These are phyloP conservation scores for Dipteronia sinensis DNA, from an alignment of 345 rosid genomes.

Conservation along the genomic window DNA sequence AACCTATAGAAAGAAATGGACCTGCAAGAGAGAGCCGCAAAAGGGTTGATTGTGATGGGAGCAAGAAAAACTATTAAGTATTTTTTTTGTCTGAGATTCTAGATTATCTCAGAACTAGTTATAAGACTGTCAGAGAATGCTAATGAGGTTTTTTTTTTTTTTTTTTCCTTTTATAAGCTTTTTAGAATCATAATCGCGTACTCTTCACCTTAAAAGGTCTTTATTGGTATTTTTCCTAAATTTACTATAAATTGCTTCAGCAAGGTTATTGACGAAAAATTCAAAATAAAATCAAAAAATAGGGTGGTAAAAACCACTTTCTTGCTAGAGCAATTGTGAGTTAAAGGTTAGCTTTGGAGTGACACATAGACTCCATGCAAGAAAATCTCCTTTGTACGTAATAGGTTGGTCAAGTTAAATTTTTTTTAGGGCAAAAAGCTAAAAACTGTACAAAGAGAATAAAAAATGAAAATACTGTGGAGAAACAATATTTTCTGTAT, in stretches of 20 bases:
- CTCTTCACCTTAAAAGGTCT: neutral
- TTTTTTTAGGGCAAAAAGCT: neutral
- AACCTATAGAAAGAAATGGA: neutral
- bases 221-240: no score
- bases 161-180: neutral
- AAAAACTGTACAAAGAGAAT: no score
- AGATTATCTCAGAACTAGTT: neutral
- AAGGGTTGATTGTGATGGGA: conserved; percentile 3
- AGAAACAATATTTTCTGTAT: no score
- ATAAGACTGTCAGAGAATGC: neutral
- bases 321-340: neutral
- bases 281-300: no score
- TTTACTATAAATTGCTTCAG: neutral
- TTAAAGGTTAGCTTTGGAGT: no score
- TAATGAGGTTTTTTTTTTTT: neutral
- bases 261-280: neutral
- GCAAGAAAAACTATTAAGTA: neutral
- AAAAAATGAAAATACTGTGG: no score
- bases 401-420: neutral
- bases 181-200: neutral
- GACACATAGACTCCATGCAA: conserved; percentile 17
- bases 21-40: neutral
- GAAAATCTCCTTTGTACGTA: neutral
- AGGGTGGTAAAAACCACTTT: neutral
- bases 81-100: neutral